Evolutionary conservation across 495 filamentous ascomycete genomes (phyloP).

Genomic region (Jackrogersella multiformis): DNA sequence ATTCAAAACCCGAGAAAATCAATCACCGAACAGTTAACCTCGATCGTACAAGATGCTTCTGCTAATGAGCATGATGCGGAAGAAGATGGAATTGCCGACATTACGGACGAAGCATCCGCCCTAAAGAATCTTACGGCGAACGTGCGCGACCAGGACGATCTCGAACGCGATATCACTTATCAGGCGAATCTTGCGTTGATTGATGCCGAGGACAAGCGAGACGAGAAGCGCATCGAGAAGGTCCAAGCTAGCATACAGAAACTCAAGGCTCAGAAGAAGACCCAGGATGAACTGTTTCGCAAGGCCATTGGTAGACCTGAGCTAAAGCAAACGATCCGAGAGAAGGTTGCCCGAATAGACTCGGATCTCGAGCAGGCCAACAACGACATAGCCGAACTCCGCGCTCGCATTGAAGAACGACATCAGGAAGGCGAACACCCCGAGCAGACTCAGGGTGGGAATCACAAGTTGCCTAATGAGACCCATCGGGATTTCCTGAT

Average conservation of each 20-base stretch:
- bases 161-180: slow-evolving; percentile 75
- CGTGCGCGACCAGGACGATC: slow-evolving; percentile 84
- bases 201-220: slow-evolving; percentile 86
- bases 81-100: slow-evolving; percentile 1
- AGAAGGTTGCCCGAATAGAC: slow-evolving; percentile 71
- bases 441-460: slow-evolving; percentile 50
- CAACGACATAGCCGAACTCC: slow-evolving; percentile 79
- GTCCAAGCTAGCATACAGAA: slow-evolving; percentile 67
- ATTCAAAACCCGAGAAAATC: neutral
- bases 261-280: slow-evolving; percentile 54
- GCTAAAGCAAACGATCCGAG: slow-evolving; percentile 59
- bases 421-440: slow-evolving; percentile 60
- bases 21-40: slow-evolving; percentile 12
- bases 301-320: slow-evolving; percentile 50
- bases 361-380: slow-evolving; percentile 66
- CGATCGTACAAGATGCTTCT: slow-evolving; percentile 4
- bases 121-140: slow-evolving; percentile 74
- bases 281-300: slow-evolving; percentile 55
- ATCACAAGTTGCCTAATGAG: slow-evolving; percentile 73
- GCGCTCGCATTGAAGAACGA: slow-evolving; percentile 78
- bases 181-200: slow-evolving; percentile 81
- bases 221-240: slow-evolving; percentile 86
- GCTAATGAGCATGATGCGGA: neutral
- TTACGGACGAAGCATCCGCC: slow-evolving; percentile 65
- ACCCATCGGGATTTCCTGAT: slow-evolving; percentile 89